These are phyloP conservation scores for Monosporascus ibericus DNA, from an alignment of 2,329 filamentous ascomycete species.

Conservation along the genomic window DNA sequence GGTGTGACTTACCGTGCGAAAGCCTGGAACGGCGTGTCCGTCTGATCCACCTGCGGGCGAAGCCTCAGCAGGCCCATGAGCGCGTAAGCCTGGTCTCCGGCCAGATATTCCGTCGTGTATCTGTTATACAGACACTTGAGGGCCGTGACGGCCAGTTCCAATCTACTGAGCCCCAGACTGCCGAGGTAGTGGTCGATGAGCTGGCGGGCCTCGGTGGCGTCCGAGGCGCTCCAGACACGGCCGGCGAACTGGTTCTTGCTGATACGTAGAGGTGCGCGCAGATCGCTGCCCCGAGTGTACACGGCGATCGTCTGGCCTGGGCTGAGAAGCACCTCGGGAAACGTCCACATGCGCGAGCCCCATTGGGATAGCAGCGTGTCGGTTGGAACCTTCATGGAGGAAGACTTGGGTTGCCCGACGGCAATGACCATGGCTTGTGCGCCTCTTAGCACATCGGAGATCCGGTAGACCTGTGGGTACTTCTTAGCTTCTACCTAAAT, in stretches of 20 bases:
- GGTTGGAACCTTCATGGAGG: neutral
- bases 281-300: constrained; percentile 19
- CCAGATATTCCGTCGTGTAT: constrained; percentile 14
- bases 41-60: constrained; percentile 25
- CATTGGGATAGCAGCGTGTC: constrained; percentile 12
- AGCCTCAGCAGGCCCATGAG: constrained; percentile 30
- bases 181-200: constrained; percentile 30
- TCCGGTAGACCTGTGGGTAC: constrained; percentile 14
- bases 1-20: constrained; percentile 20
- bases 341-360: constrained; percentile 25
- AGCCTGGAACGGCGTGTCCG: constrained; percentile 29
- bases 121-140: constrained; percentile 26
- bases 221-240: constrained; percentile 19
- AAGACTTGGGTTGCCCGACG: constrained; percentile 2
- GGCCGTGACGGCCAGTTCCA: constrained; percentile 26
- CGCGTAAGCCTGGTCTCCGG: constrained; percentile 29
- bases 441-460: constrained; percentile 17
- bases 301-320: constrained; percentile 13
- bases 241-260: constrained; percentile 28
- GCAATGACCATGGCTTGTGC: constrained; percentile 12
- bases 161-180: constrained; percentile 23
- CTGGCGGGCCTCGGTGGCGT: constrained; percentile 22
- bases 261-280: constrained; percentile 12
- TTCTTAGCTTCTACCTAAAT: neutral
- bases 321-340: constrained; percentile 23